A percentile compares a stretch with the other conserved stretches of the same genome.
phyloP scores from a whole-genome alignment of 371 early-diverging fungal genomes.

The Mortierella sp. region DNA sequence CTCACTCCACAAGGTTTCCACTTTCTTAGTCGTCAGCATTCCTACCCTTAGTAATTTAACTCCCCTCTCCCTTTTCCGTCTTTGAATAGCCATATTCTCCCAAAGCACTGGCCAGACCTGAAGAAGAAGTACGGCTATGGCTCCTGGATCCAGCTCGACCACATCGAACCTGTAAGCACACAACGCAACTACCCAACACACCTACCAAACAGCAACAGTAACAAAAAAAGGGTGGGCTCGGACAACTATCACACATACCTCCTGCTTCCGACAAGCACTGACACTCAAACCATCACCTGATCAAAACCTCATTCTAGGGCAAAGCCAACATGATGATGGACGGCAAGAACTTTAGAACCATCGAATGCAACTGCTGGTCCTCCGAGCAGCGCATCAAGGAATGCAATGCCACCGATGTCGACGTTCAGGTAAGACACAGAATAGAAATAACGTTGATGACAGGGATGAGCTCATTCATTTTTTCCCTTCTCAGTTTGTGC shows the following conservation, averaged over 20 bases:
- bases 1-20: no score
- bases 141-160: slow-evolving; percentile 65
- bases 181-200: background rate
- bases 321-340: slow-evolving; percentile 77
- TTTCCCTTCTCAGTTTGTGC: background rate
- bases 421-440: slow-evolving; percentile 66
- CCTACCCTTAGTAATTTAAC: background rate
- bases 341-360: slow-evolving; percentile 76
- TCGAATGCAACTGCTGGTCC: slow-evolving; percentile 81
- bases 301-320: slow-evolving; percentile 46
- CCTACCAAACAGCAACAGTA: background rate
- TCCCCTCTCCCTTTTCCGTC: slow-evolving; percentile 36
- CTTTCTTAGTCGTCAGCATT: background rate
- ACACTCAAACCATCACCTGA: background rate
- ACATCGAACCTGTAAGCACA: slow-evolving; percentile 59
- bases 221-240: background rate
- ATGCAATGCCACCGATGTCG: slow-evolving; percentile 65
- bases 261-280: background rate
- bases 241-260: background rate
- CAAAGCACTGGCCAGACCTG: slow-evolving; percentile 73
- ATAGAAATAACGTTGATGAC: background rate
- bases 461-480: background rate
- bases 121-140: slow-evolving; percentile 75
- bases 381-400: slow-evolving; percentile 70
- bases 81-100: slow-evolving; percentile 75